Evolutionary conservation across 225 moss, liverwort and hornwort genomes (phyloP), one percentile per base, ranked within the genome.

Genomic region (Bryum argenteum): DNA sequence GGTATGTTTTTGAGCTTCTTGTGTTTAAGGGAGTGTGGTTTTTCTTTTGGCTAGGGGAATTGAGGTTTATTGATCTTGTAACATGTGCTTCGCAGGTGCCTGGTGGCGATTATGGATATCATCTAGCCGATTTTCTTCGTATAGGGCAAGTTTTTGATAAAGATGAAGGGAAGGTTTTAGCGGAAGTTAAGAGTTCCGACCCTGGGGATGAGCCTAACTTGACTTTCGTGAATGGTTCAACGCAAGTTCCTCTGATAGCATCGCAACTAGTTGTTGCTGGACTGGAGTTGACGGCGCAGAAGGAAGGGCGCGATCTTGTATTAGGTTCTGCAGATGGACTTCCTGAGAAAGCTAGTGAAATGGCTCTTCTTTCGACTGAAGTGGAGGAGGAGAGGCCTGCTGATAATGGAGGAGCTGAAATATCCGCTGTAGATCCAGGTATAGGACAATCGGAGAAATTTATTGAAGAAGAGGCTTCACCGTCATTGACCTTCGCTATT

Each of bases 111-210:
- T 67, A 71, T 43, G 79, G 82, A 17, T 86, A 86, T 51, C 74
- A 80, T 51, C 66, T 86, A 2, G 82, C 82, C 23, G 79, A 86
- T 68, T 86, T 77, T 63, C 77, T 86, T 77, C 74, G 79, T 23
- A 71, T 86, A 66, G 82, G 82, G 16, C 79, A 86, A 71, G 79
- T 86, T 12, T 86, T 48, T 60, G 63, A 82, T 20, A 74, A 70
- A 47, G 65, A 58, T 8, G 74, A 86, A 55, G 85, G 85, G 9
- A 86, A 82, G 70, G 74, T 86, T 53, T 67, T 82, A 24, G 82
- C 79, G 20, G 85, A 86, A 71, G 85, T 86, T 26, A 70, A 77
- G 70, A 60, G 28, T 26, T 66, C 62, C 11, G 73, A 43, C 44
- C 71, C 72, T 53, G 69, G 55, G 56, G 78, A 65, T 21, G 69